Conservation (phyloP, 208 protist genomes). For the Trypanosoma mega region DNA sequence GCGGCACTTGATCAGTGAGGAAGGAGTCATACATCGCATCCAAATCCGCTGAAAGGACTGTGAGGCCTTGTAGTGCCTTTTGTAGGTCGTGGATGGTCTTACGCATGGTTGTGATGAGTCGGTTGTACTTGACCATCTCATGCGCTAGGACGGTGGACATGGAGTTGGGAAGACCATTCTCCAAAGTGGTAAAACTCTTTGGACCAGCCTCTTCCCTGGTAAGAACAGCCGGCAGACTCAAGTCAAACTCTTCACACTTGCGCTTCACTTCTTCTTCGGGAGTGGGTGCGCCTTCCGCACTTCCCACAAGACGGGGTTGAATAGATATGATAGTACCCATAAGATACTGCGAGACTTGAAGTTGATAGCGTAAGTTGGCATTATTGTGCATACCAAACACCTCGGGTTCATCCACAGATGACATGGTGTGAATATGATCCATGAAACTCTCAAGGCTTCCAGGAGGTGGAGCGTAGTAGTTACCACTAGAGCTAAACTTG, state of each 20-base stretch:
- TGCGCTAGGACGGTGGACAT: conserved; percentile 96
- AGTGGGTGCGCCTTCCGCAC: conserved; percentile 28
- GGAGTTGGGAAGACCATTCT: conserved; percentile 93
- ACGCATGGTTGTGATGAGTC: conserved; percentile 89
- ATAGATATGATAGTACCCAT: conserved; percentile 90
- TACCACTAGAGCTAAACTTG: conserved; percentile 79
- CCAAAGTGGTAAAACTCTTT: conserved; percentile 87
- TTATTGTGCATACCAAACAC: conserved; percentile 98
- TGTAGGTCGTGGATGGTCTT: conserved; percentile 89
- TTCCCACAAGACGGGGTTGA: conserved; percentile 79
- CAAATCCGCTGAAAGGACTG: conserved; percentile 95
- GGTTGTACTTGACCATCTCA: conserved; percentile 97
- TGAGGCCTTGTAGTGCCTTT: conserved; percentile 96
- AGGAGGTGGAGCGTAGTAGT: conserved; percentile 70
- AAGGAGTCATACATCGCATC: conserved; percentile 96
- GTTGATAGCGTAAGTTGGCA: conserved; percentile 96
- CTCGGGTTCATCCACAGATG: conserved; percentile 90
- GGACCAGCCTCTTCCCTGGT: conserved; percentile 82
- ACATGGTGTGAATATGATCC: conserved; percentile 87
- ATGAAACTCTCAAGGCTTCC: conserved; percentile 62
- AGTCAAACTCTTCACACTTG: conserved; percentile 91
- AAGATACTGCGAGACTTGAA: conserved; percentile 92
- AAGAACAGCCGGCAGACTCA: conserved; percentile 63
- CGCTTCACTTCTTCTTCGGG: conserved; percentile 92
- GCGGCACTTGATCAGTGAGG: conserved; percentile 94